Evolutionary conservation across 2,329 filamentous ascomycete genomes (phyloP).

Genomic region (Leptodontidium sp.): DNA sequence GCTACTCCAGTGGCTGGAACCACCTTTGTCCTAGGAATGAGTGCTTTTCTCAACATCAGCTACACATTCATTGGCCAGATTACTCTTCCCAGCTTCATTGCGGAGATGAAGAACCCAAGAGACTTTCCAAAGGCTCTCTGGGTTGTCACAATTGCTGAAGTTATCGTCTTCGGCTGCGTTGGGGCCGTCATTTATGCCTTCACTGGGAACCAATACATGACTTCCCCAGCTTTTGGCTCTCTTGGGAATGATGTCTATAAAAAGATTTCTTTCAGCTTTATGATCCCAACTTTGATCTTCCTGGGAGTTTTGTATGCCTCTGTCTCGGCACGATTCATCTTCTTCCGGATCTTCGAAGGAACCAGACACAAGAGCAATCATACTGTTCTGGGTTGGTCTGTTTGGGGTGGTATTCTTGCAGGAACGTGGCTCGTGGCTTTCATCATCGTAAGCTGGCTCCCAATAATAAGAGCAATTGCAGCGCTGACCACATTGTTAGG

Average conservation of each 20-base stretch:
- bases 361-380: slow-evolving; percentile 82
- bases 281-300: slow-evolving; percentile 95
- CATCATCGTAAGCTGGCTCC: slow-evolving; percentile 66
- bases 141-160: slow-evolving; percentile 87
- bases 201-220: slow-evolving; percentile 89
- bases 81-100: slow-evolving; percentile 92
- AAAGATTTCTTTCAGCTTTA: slow-evolving; percentile 91
- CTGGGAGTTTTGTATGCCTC: slow-evolving; percentile 90
- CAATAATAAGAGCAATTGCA: neutral
- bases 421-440: slow-evolving; percentile 87
- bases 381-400: slow-evolving; percentile 80
- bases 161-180: slow-evolving; percentile 85
- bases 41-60: slow-evolving; percentile 92
- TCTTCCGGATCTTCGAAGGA: slow-evolving; percentile 86
- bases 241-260: slow-evolving; percentile 78
- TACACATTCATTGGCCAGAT: slow-evolving; percentile 98
- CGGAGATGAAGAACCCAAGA: slow-evolving; percentile 82
- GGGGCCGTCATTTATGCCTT: slow-evolving; percentile 86
- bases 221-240: slow-evolving; percentile 85
- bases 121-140: slow-evolving; percentile 95
- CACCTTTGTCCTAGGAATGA: slow-evolving; percentile 83
- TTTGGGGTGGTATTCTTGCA: slow-evolving; percentile 80
- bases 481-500: slow-evolving; percentile 45
- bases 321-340: slow-evolving; percentile 88
- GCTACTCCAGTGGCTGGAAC: slow-evolving; percentile 73